phyloP scores from a whole-genome alignment of 257 asterid species.

The Fraxinus americana region DNA sequence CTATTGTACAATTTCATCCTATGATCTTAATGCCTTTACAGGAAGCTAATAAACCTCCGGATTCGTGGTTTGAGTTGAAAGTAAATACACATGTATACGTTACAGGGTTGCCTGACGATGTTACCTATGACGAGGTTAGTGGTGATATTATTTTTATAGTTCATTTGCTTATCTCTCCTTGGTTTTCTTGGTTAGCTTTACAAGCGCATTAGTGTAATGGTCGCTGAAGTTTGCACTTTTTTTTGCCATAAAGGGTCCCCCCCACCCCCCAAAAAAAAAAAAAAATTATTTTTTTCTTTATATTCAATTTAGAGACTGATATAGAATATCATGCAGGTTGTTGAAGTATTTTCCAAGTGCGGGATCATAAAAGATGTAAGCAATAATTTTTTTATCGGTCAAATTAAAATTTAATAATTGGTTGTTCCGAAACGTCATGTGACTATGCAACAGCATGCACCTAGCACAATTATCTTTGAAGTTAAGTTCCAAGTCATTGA shows the following conservation, averaged over 20 bases:
- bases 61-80: slow-evolving; percentile 94
- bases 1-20: slow-evolving; percentile 16
- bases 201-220: slow-evolving; percentile 5
- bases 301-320: slow-evolving; percentile 25
- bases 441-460: slow-evolving; percentile 13
- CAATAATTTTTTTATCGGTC: slow-evolving; percentile 18
- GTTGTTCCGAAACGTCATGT: background rate
- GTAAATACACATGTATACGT: slow-evolving; percentile 96
- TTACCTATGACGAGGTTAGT: slow-evolving; percentile 84
- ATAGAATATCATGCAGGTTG: slow-evolving; percentile 58
- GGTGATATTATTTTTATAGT: slow-evolving; percentile 14
- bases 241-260: background rate
- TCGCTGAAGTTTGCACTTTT: slow-evolving; percentile 17
- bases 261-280: too few species aligned
- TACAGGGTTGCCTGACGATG: slow-evolving; percentile 95
- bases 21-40: slow-evolving; percentile 26
- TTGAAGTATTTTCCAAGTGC: slow-evolving; percentile 87
- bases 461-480: slow-evolving; percentile 12
- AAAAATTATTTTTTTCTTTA: background rate
- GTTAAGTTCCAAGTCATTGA: slow-evolving; percentile 2
- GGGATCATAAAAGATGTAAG: slow-evolving; percentile 95
- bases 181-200: background rate
- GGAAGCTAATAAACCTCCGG: slow-evolving; percentile 98
- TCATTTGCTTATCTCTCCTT: slow-evolving; percentile 11
- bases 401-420: background rate